Base-by-base conservation (phyloP, 768 basidiomycete genomes). In the Leccinum pellstonianum region DNA sequence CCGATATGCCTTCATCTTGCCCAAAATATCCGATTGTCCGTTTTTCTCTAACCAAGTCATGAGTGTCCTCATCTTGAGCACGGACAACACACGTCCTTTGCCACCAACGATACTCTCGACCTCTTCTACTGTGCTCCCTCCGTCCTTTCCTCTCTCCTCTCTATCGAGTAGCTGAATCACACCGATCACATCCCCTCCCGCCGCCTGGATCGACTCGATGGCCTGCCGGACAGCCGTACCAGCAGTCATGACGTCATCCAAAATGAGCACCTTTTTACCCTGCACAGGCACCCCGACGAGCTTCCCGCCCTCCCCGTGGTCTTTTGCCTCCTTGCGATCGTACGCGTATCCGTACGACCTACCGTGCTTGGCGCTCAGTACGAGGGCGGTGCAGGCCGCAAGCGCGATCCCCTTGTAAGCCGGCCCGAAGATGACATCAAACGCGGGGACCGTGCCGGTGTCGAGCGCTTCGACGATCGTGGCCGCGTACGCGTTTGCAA, bases 351-450 rank as follows among this genome's bases (percentile, higher is more conserved):
- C 93, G 29, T 95, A 85, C 35, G 82, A 77, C 46, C 85, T 79
- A 4, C 77, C 75, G 68, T 92, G 80, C 51, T 84, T 79, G 12
- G 87, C 82, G 57, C 87, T 81, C 37, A 99, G 81, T 21, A 87
- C 80, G 19, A 95, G 80, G 3, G 90, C 81, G 3, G 95, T 91
- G 35, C 89, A 83, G 0, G 95, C 90, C 0, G 95, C 95, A 54
- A 99, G 86, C 0, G 95, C 83, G 69, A 98, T 98, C 25, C 94
- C 96, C 77, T 98, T 98, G 79, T 98, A 98, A 3, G 96, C 95
- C 1, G 96, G 96, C 0, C 96, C 96, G 66, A 98, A 97, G 35
- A 98, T 81, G 49, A 98, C 83, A 65, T 96, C 92, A 66, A 95
- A 86, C 27, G 68, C 50, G 1, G 79, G 76, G 6, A 81, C 58